Base-by-base conservation (phyloP, 352 stramenopile species). In the Blastocystis sp. region DNA sequence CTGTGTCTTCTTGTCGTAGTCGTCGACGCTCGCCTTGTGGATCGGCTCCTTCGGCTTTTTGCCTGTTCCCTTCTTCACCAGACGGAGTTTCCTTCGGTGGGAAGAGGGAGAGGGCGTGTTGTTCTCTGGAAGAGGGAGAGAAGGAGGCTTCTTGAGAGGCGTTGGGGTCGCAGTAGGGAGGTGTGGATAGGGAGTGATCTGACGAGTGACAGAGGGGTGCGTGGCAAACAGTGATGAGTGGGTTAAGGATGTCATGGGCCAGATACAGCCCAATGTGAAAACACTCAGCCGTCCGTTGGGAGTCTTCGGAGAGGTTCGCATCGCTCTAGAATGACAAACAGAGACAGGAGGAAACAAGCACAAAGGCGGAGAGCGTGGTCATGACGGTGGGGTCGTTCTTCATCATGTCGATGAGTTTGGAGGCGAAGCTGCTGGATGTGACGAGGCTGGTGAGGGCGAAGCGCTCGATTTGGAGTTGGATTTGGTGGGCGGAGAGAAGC, bases 11-110 rank as follows among this genome's bases (percentile, higher is more conserved):
- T 66, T 41, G 71, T 81, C 71, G 48, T 81, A 81, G 52, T 81
- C 71, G 40, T 81, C 71, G 2, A 81, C 71, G 34, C 71, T 81
- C n/a, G 71, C 71, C 21, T 64, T 81, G 38, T 81, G 71, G 34
- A 81, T 3, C 48, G 48, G 21, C 19, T 19, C 71, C 45, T 2
- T 65, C 7, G 41, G 62, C 52, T 41, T 74, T 74, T 0, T 48
- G 5, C 5, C 43, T 14, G 23, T 81, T 43, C 62, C 14, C 48
- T 14, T 56, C 48, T 56, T 56, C 14, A 66, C 52, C 2, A 81
- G 34, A 19, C 71, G 71, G 3, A 81, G 71, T 81, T 52, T 41
- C 34, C 71, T 3, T 56, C 43, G 5, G 34, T 61, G 71, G 19
- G 43, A 65, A 14, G 71, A 48, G 3, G 52, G 14, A 0, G 41